Evolutionary conservation across 1,139 yeast species (phyloP).

Genomic region (Taiozyma onychis): DNA sequence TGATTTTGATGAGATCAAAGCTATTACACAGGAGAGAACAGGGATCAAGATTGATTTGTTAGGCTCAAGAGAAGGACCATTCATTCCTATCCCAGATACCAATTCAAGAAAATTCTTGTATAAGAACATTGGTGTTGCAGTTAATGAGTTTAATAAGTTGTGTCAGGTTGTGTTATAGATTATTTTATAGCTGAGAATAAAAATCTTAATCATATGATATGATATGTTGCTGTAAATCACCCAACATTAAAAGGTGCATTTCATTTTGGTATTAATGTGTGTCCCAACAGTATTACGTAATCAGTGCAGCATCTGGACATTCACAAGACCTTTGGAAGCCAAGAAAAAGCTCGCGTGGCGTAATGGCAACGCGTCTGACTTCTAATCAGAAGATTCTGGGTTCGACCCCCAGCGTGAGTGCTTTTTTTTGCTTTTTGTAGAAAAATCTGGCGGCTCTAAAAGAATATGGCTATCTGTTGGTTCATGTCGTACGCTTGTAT

Average conservation of each 20-base stretch:
- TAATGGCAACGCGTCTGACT: slow-evolving; percentile 60
- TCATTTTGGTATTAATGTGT: too few species aligned
- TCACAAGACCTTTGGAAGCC: neutral
- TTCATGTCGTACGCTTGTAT: too few species aligned
- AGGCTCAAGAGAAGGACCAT: slow-evolving; percentile 57
- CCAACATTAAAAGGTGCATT: too few species aligned
- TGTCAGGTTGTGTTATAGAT: slow-evolving; percentile 26
- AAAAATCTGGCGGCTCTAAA: neutral
- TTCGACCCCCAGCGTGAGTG: slow-evolving; percentile 57
- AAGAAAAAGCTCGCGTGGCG: slow-evolving; percentile 46
- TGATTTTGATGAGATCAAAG: slow-evolving; percentile 51
- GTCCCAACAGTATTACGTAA: neutral
- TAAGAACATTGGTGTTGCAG: slow-evolving; percentile 74
- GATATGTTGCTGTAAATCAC: neutral
- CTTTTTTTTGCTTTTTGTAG: slow-evolving; percentile 12
- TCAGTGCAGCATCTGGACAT: neutral
- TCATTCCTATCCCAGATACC: slow-evolving; percentile 74
- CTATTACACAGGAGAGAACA: slow-evolving; percentile 71
- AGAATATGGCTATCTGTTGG: too few species aligned
- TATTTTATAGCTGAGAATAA: neutral
- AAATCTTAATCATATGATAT: neutral
- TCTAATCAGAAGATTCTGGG: slow-evolving; percentile 56
- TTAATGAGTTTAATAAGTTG: slow-evolving; percentile 66
- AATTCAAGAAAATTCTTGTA: slow-evolving; percentile 63
- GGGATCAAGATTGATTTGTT: slow-evolving; percentile 71